These are phyloP conservation scores for Saccharum spontaneum DNA, from an alignment of 176 grass and related monocot genomes.

Conservation along the genomic window DNA sequence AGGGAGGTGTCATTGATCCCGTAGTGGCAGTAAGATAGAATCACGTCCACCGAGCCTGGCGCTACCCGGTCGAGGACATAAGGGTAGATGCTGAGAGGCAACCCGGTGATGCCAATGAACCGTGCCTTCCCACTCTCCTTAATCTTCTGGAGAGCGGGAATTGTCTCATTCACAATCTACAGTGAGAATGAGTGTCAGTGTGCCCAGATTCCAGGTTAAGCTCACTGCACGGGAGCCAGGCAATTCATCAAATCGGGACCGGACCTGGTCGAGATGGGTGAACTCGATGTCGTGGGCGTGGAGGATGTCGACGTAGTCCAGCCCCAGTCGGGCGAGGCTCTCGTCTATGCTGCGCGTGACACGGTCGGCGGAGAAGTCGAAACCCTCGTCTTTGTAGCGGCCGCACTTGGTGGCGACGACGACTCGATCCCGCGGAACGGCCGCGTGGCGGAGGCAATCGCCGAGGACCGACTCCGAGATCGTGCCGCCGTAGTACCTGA, in stretches of 20 bases:
- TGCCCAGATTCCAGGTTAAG: neutral
- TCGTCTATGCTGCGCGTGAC: constrained; percentile 71
- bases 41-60: constrained; percentile 62
- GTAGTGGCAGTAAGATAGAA: constrained; percentile 92
- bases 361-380: constrained; percentile 80
- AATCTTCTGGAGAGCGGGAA: constrained; percentile 79
- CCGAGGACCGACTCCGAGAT: constrained; percentile 84
- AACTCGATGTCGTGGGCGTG: constrained; percentile 96
- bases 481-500: constrained; percentile 81
- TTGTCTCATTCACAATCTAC: constrained; percentile 89
- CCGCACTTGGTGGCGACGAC: constrained; percentile 88
- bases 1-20: constrained; percentile 76
- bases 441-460: constrained; percentile 66
- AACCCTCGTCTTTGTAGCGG: constrained; percentile 71
- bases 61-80: constrained; percentile 72
- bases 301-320: constrained; percentile 86
- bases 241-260: constrained; percentile 28
- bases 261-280: constrained; percentile 69
- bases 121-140: constrained; percentile 75
- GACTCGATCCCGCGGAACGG: constrained; percentile 50
- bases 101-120: constrained; percentile 82
- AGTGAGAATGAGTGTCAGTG: neutral
- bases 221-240: neutral
- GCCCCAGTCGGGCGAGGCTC: constrained; percentile 68
- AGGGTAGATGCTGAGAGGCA: constrained; percentile 63